Base-by-base conservation (phyloP, 352 stramenopile species). In the Pythium pectinolyticum region DNA sequence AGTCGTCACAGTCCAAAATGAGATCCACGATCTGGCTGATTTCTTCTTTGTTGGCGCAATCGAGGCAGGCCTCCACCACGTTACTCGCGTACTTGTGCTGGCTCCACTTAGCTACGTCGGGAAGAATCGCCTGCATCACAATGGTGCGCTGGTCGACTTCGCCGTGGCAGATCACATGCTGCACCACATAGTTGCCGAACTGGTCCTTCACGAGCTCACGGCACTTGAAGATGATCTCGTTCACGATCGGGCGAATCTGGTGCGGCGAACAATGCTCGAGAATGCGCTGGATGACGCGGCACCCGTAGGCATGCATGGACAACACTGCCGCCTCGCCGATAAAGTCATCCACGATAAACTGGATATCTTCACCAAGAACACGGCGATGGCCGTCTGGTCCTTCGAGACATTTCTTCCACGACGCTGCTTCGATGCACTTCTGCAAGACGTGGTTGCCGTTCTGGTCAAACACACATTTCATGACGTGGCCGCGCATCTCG, bases 161-260 rank as follows among this genome's bases (percentile, higher is more conserved):
- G 35, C 97, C 96, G 66, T 98, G 96, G 57, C 96, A 86, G 52
- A 99, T 90, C 17, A 99, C 93, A 65, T 99, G 96, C 71, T 99
- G 97, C 59, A 99, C 98, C 8, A 99, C 97, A 67, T 99, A 99
- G 77, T 99, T 99, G 11, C 97, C 97, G 74, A 99, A 99, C 70
- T 99, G 96, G 71, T 99, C 96, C 77, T 93, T 90, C 28, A 94
- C 84, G 35, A 95, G 72, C 20, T 90, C 84, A n/a, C 77, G 82
- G 61, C 86, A 97, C 55, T 90, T 89, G 63, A 80, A 80, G 20
- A 95, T 88, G 55, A 99, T 98, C 63, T 98, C 89, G 71, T 96
- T 88, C 34, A 99, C 69, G 27, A 98, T 90, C n/a, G 82, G 77
- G 10, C 77, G 84, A 50, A 98, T 98, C 69, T 98, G 91, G 11